phyloP scores from a whole-genome alignment of 176 grass and related monocot genomes.

The Oryza meridionalis region DNA sequence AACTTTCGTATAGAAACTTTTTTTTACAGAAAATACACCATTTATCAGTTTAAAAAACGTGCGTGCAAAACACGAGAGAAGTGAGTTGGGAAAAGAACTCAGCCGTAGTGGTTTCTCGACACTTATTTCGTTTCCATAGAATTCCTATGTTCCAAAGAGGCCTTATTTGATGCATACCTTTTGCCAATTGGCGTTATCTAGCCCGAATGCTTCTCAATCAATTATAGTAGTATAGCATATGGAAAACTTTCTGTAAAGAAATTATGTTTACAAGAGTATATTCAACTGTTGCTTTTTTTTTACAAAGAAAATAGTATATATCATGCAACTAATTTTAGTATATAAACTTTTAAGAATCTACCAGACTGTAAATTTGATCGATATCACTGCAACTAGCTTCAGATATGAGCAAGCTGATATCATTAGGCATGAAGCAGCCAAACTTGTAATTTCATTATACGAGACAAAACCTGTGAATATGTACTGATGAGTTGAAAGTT shows the following conservation, averaged over 20 bases:
- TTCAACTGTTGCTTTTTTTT: not conserved
- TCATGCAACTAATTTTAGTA: not conserved
- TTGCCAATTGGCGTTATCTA: no score
- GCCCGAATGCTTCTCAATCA: no score
- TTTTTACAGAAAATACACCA: no score
- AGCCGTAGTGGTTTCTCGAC: no score
- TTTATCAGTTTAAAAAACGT: no score
- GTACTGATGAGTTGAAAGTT: slow-evolving; percentile 22
- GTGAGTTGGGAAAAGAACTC: no score
- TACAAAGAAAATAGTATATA: not conserved
- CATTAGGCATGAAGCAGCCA: not conserved
- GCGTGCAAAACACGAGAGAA: no score
- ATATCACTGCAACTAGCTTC: not conserved
- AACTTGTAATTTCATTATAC: slow-evolving; percentile 39
- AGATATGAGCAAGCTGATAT: not conserved
- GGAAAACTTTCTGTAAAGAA: not conserved
- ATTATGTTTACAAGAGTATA: not conserved
- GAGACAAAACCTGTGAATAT: slow-evolving; percentile 46
- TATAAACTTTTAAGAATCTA: not conserved
- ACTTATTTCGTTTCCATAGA: no score
- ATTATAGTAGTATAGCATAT: not conserved
- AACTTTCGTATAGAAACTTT: no score
- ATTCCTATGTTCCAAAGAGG: no score
- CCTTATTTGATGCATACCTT: no score
- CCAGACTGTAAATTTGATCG: slow-evolving; percentile 1